Percentiles rank a stretch among this genome's conserved stretches.
phyloP scores from a whole-genome alignment of 1,139 yeast species.

The Hemisphaericaspora lyxosophila region DNA sequence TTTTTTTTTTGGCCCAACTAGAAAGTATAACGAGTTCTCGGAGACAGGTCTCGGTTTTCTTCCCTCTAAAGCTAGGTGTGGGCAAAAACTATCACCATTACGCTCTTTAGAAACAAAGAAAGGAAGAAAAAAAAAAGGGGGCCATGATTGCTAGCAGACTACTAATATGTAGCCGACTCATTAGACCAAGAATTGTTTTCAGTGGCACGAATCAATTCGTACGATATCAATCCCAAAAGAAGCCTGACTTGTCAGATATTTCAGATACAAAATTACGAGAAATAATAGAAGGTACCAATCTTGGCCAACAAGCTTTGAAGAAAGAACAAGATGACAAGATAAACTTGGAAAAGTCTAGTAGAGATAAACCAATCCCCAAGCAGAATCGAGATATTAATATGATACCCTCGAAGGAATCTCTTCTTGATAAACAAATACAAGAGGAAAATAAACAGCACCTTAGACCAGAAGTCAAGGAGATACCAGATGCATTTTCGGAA shows the following conservation, averaged over 20 bases:
- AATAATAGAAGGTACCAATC: conserved; percentile 24
- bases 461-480: neutral
- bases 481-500: neutral
- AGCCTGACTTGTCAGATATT: conserved; percentile 7
- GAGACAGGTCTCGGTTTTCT: neutral
- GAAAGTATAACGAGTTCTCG: neutral
- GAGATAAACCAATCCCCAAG: conserved; percentile 11
- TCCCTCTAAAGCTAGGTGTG: too few species aligned
- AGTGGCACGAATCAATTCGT: neutral
- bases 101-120: too few species aligned
- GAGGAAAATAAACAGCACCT: neutral
- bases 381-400: neutral
- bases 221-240: conserved; percentile 12
- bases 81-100: too few species aligned
- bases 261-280: conserved; percentile 15
- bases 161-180: neutral
- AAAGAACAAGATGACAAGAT: conserved; percentile 11
- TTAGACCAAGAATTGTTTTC: neutral
- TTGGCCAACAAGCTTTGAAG: conserved; percentile 17
- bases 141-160: neutral
- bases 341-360: conserved; percentile 8
- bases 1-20: neutral
- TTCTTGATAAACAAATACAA: neutral
- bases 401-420: neutral
- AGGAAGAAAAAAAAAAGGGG: too few species aligned